A percentile compares a stretch with the other conserved stretches of the same genome.
These are phyloP conservation scores for Pythium scleroteichum DNA, from an alignment of 352 stramenopile genomes.

Conservation along the genomic window DNA sequence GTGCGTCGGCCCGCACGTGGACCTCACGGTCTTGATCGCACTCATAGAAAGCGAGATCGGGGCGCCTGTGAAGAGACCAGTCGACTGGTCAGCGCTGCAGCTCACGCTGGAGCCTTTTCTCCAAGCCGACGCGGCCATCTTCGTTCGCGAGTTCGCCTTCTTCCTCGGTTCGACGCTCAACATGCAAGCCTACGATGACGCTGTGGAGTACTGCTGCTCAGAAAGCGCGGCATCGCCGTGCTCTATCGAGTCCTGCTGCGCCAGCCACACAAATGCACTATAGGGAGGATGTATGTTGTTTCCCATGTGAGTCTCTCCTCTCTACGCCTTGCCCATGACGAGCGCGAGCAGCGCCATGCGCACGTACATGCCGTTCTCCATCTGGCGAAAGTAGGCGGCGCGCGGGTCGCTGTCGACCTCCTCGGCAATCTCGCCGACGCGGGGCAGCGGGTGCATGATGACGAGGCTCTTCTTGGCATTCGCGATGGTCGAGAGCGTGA, in stretches of 20 bases:
- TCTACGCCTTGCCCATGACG: conserved; percentile 84
- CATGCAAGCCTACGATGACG: conserved; percentile 64
- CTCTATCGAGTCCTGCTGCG: conserved; percentile 3
- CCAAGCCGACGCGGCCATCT: conserved; percentile 54
- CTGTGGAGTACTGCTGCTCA: conserved; percentile 62
- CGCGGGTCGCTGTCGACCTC: conserved; percentile 96
- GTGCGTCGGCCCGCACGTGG: conserved; percentile 65
- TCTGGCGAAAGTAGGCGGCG: conserved; percentile 97
- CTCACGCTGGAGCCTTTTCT: conserved; percentile 61
- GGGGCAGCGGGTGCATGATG: conserved; percentile 98
- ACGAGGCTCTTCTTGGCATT: conserved; percentile 91
- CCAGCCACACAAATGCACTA: conserved; percentile 2
- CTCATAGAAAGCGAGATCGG: conserved; percentile 68
- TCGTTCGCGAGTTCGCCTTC: conserved; percentile 62
- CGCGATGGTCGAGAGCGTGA: conserved; percentile 69
- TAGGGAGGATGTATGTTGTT: too few species aligned
- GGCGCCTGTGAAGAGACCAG: conserved; percentile 26
- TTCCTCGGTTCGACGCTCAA: conserved; percentile 74
- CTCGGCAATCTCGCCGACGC: conserved; percentile 96
- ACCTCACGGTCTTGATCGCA: conserved; percentile 65
- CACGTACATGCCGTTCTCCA: conserved; percentile 99
- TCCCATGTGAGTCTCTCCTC: too few species aligned
- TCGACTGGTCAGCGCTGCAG: conserved; percentile 37
- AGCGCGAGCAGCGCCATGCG: conserved; percentile 98
- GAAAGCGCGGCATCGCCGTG: conserved; percentile 13